Conservation (phyloP, 176 grass and related monocot genomes). For the Raddia guianensis region DNA sequence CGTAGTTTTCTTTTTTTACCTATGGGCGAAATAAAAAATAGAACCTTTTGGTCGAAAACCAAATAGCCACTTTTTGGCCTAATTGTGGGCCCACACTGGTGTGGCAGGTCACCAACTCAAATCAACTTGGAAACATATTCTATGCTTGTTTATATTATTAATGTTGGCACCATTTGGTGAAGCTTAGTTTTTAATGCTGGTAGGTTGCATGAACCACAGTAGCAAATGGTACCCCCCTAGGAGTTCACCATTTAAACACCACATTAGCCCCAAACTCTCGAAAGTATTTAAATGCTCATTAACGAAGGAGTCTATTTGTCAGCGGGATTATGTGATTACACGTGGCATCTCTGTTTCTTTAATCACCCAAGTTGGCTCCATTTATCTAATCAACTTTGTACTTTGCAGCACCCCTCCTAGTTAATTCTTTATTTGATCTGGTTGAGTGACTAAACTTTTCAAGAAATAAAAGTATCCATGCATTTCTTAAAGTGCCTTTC, state of each 20-base stretch:
- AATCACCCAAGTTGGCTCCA: slow-evolving; percentile 19
- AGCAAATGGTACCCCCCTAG: background rate
- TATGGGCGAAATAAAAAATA: slow-evolving; percentile 18
- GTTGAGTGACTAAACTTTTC: slow-evolving; percentile 27
- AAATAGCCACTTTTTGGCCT: slow-evolving; percentile 59
- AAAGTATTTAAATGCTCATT: background rate
- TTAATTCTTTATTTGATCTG: slow-evolving; percentile 31
- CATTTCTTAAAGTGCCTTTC: slow-evolving; percentile 39
- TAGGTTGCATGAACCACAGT: background rate
- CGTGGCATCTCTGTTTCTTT: background rate
- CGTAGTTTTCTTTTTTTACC: slow-evolving; percentile 31
- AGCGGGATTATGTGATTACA: background rate
- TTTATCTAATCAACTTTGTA: slow-evolving; percentile 26
- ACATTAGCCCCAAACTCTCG: background rate
- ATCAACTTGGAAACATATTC: slow-evolving; percentile 63
- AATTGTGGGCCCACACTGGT: slow-evolving; percentile 53
- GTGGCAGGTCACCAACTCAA: slow-evolving; percentile 51
- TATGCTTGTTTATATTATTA: slow-evolving; percentile 44
- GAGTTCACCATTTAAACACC: no score
- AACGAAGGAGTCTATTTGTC: background rate
- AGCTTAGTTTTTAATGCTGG: slow-evolving; percentile 11
- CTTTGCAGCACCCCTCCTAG: slow-evolving; percentile 20
- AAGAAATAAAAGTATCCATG: background rate
- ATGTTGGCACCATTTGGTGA: slow-evolving; percentile 9
- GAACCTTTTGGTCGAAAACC: slow-evolving; percentile 47